Percentiles rank a stretch among this genome's conserved stretches.
Conservation (phyloP, 1,284 basidiomycete genomes). For the Xerocomus minutiporus region DNA sequence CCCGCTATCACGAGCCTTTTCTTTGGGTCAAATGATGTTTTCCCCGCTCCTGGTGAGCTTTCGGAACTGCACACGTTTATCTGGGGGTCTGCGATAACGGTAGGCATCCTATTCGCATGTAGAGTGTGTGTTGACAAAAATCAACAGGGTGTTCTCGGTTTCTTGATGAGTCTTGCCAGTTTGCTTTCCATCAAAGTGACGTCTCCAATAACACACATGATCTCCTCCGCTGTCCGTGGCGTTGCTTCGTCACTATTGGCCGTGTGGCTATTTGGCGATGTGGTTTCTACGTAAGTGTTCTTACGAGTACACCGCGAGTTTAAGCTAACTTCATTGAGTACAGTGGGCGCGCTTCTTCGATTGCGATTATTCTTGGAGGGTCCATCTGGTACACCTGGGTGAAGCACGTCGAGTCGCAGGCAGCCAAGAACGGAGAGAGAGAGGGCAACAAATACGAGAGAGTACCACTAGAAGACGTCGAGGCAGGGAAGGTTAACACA, state of each 20-base stretch:
- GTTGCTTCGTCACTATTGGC: constrained; percentile 77
- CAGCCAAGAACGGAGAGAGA: constrained; percentile 25
- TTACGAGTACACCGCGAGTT: neutral
- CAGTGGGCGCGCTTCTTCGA: constrained; percentile 77
- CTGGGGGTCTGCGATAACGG: constrained; percentile 74
- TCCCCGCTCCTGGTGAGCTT: constrained; percentile 36
- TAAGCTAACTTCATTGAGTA: constrained; percentile 10
- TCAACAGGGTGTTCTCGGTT: constrained; percentile 70
- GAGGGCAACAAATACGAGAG: constrained; percentile 39
- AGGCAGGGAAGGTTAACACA: constrained; percentile 37
- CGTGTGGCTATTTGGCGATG: constrained; percentile 69
- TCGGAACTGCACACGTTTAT: constrained; percentile 62
- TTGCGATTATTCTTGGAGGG: constrained; percentile 72
- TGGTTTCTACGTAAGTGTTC: constrained; percentile 64
- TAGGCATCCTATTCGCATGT: constrained; percentile 32
- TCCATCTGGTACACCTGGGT: constrained; percentile 85
- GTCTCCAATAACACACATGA: constrained; percentile 89
- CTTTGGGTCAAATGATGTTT: constrained; percentile 39
- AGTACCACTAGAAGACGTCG: constrained; percentile 48
- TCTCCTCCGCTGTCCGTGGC: constrained; percentile 80
- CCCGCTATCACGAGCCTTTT: constrained; percentile 57
- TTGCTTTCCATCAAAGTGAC: constrained; percentile 87
- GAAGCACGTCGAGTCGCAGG: constrained; percentile 64
- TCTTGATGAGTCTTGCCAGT: constrained; percentile 87
- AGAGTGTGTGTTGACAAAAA: constrained; percentile 5